Base-by-base conservation (phyloP, 306 rosid genomes). In the Cajanus cajan region DNA sequence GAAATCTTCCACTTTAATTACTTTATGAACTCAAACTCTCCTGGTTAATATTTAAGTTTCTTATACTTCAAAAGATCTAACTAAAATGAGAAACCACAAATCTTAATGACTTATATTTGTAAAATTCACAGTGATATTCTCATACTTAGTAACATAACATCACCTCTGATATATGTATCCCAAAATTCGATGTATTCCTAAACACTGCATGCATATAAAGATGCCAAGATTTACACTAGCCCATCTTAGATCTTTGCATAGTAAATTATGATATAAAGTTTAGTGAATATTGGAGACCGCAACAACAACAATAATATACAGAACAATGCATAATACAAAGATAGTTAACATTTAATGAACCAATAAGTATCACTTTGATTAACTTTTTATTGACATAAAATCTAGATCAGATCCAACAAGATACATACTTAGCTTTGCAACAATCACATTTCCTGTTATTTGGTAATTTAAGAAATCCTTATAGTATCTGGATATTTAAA, bases 201-300 rank as follows among this genome's bases (percentile, higher is more conserved):
- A 96, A 79, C 99, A 96, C 58, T 96, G 98, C 99, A 96, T 96
- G 85, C 99, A 96, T 78, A 96, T 83, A 87, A 96, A 96, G 87
- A 96, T 96, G 80, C 99, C 99, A 82, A 96, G 90, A 79, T 96
- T 96, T 78, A 96, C 99, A 28, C 99, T 96, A 73, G 99, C 99
- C 99, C 99, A 96, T 93, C 99, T 89, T 51, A 98, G 99, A 73
- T 93, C 99, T 87, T 98, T 96, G 92, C 84, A 84, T 68, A 68
- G 73, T 77, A 87, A 74, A 80, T 64, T 74, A 73, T 12, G n/a
- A 71, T 21, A 51, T 55, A 51, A 82, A 76, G 68, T 78, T 51
- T 45, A 76, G 78, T 61, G 10, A 78, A 66, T 47, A 64, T 6
- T 48, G 63, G 33, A 18, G 39, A 78, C 59, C 78, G n/a, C n/a